Conservation (phyloP, 768 basidiomycete species). For the Tricholoma hemisulphureum region DNA sequence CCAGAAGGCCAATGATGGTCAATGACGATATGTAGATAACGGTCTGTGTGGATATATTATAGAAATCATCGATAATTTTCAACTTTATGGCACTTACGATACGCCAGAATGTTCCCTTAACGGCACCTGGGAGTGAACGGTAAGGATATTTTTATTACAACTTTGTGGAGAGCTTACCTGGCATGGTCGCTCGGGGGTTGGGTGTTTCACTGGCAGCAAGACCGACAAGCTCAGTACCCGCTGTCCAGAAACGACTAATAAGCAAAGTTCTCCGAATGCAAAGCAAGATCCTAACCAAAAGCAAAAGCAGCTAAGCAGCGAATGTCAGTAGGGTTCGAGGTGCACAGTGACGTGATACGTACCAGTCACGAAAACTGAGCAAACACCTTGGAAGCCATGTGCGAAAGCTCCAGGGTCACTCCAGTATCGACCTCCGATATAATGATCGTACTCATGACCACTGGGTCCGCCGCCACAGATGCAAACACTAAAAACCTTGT, state of each 20-base stretch:
- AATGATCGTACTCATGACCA: conserved; percentile 32
- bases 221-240: conserved; percentile 48
- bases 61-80: neutral
- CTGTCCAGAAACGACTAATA: conserved; percentile 15
- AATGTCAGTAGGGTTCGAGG: neutral
- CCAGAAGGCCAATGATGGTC: conserved; percentile 40
- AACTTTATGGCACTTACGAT: conserved; percentile 30
- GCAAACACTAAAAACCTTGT: conserved; percentile 30
- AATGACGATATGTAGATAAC: conserved; percentile 45
- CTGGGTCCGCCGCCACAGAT: conserved; percentile 43
- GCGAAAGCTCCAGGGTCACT: conserved; percentile 40
- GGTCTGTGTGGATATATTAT: conserved; percentile 26
- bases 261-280: neutral
- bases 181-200: conserved; percentile 43
- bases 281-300: conserved; percentile 27
- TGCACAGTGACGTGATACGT: neutral
- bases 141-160: neutral
- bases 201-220: conserved; percentile 47
- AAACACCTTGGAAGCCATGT: conserved; percentile 46
- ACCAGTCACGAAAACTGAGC: conserved; percentile 45
- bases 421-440: conserved; percentile 41
- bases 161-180: conserved; percentile 8
- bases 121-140: conserved; percentile 26
- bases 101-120: conserved; percentile 50
- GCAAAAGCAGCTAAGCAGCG: conserved; percentile 36